These are phyloP conservation scores for Fistulifera solaris DNA, from an alignment of 108 stramenopile genomes.

Conservation along the genomic window DNA sequence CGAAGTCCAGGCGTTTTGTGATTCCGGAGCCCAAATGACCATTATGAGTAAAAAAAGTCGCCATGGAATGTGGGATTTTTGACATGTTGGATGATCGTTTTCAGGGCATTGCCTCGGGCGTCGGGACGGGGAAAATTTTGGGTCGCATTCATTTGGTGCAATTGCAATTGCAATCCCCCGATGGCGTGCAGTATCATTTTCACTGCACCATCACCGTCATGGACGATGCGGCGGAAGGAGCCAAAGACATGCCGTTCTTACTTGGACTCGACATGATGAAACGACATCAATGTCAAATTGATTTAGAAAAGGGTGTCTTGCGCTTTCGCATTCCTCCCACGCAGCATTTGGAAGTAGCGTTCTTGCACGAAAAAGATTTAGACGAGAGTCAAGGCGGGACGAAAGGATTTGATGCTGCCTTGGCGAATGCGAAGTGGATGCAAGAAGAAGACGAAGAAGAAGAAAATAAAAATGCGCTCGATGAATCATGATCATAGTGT, in stretches of 20 bases:
- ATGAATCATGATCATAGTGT: background rate
- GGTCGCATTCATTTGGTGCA: conserved; percentile 73
- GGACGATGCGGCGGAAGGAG: conserved; percentile 50
- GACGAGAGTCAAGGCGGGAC: conserved; percentile 74
- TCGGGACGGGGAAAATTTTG: conserved; percentile 88
- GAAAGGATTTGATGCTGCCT: conserved; percentile 63
- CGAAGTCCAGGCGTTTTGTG: conserved; percentile 88
- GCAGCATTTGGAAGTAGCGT: conserved; percentile 45
- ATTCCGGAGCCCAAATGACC: conserved; percentile 90
- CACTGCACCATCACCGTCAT: conserved; percentile 66
- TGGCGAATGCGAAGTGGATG: conserved; percentile 37
- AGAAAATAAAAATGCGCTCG: background rate
- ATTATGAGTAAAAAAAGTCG: conserved; percentile 79
- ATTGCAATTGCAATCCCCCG: conserved; percentile 34
- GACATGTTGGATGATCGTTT: conserved; percentile 85
- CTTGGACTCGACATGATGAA: conserved; percentile 96
- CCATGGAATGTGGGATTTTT: conserved; percentile 63
- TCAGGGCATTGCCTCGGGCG: conserved; percentile 83
- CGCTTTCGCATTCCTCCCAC: conserved; percentile 33
- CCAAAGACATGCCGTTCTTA: conserved; percentile 91
- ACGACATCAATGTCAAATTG: conserved; percentile 85
- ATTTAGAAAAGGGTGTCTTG: conserved; percentile 61
- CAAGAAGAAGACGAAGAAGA: background rate
- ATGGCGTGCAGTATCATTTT: conserved; percentile 40
- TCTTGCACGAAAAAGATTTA: conserved; percentile 84